Evolutionary conservation across 768 basidiomycete genomes (phyloP), one percentile per base, ranked within the genome.

Genomic region (Pholiota molesta): DNA sequence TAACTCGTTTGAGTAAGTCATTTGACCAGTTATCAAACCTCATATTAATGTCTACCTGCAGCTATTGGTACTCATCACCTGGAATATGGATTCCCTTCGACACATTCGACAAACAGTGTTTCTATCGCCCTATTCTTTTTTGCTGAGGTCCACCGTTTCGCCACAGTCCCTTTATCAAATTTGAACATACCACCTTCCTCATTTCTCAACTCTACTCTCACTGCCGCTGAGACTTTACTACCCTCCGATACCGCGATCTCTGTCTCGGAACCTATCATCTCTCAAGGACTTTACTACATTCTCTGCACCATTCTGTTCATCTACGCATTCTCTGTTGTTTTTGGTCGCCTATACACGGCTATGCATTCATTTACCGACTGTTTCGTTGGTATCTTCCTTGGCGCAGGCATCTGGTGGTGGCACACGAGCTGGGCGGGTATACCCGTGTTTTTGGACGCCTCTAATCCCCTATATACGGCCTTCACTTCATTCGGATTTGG

Each of bases 21-120:
- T 47, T 35, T 58, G 37, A 37, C 14, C 21, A 57, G 19, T 47
- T 42, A 28, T 21, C 31, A 5, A 19, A 55, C 21, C 29, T 40
- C 52, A 40, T 29, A 29, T 26, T 31, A 28, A 59, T 11, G 8
- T 16, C 40, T n/a, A 35, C 33, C 13, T 35, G 39, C 65, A 93
- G 91, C 88, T 5, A 88, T 94, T 55, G 89, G 91, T 14, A 83
- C 78, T 1, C 91, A 93, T 69, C 92, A 94, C 66, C 81, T 93
- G 2, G 95, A 97, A 77, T 97, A 97, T 67, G 97, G 97, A 23
- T 97, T 98, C 70, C 96, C 95, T 0, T 97, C 95, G 0, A 97
- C 96, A 0, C 97, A 99, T 69, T 92, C 94, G 1, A 94, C 95
- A 8, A 97, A 97, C 73, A 86, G 88, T 57, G 83, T 95, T 55